Evolutionary conservation across 1,284 basidiomycete species (phyloP).

Genomic region (Cryptococcus amylolentus): DNA sequence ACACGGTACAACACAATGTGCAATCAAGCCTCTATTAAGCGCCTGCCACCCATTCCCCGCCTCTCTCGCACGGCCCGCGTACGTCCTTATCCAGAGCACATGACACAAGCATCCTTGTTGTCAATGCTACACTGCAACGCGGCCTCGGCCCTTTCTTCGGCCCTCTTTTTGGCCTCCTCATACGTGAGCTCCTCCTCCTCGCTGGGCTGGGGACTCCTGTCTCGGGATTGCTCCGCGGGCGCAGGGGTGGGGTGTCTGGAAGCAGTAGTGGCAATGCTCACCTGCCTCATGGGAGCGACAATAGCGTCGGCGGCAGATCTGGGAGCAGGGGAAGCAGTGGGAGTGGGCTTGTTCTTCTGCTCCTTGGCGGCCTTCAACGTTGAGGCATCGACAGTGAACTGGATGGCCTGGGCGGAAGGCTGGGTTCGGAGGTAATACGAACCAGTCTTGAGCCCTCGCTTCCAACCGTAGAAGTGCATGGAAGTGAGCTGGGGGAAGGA

Average conservation of each 20-base stretch:
- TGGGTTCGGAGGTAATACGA: constrained; percentile 92
- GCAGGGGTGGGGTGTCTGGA: constrained; percentile 22
- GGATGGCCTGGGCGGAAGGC: constrained; percentile 91
- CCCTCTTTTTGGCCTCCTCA: constrained; percentile 50
- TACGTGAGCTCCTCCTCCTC: constrained; percentile 51
- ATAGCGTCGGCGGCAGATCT: constrained; percentile 23
- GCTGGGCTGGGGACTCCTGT: constrained; percentile 30
- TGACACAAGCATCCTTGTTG: constrained; percentile 52
- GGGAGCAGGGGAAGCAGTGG: constrained; percentile 10
- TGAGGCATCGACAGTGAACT: constrained; percentile 91
- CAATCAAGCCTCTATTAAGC: neutral
- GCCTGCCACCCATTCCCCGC: neutral
- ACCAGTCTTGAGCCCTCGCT: constrained; percentile 97
- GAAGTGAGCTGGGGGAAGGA: constrained; percentile 91
- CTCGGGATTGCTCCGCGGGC: constrained; percentile 5
- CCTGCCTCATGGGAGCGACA: constrained; percentile 39
- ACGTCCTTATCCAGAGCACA: constrained; percentile 46
- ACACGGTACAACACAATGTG: constrained; percentile 1
- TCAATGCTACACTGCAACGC: constrained; percentile 51
- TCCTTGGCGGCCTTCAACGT: constrained; percentile 58
- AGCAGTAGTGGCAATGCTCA: constrained; percentile 42
- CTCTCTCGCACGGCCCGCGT: neutral
- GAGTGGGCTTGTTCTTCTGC: constrained; percentile 21
- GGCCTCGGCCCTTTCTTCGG: constrained; percentile 50
- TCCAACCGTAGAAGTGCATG: constrained; percentile 99